Base-by-base conservation (phyloP, 2,329 filamentous ascomycete genomes). In the Helotiales sp. region DNA sequence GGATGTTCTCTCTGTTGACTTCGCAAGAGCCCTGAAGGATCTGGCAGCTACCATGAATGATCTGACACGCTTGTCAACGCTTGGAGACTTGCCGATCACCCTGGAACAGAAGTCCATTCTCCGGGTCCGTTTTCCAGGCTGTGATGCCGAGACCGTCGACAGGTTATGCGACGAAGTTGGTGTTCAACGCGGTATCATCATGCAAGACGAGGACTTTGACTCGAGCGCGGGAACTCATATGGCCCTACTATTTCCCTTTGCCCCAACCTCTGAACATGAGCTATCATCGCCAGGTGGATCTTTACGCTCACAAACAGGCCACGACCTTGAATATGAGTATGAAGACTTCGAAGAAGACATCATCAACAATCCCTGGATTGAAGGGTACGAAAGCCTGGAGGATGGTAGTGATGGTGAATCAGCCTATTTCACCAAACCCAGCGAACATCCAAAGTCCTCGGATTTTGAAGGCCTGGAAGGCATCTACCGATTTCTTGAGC, bases 91-190 rank as follows among this genome's bases (percentile, higher is more conserved):
- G 22, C 93, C 95, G 0, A 87, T 98, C 37, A 84, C 87, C 0
- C 85, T 97, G 61, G 87, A 93, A 72, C 69, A 73, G 63, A 85
- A 86, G 43, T 82, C 85, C 37, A 87, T 87, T 1, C 86, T 87
- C 0, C 89, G 93, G 37, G 89, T 98, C 1, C 90, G 93, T 32
- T 98, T 99, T 75, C 93, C 94, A 0, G 96, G 96, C 2, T 94
- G 96, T 69, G 95, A 98, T 75, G 89, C 89, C 0, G 87, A 90
- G 17, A 92, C 92, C 0, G 91, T 97, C 0, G 93, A 97, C 76
- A 83, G 85, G 2, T 85, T 99, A 0, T 97, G 94, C 77, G 88
- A 93, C 55, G 96, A 99, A 77, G 85, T 97, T 11, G 92, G 91
- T n/a, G 85, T 99, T 7, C 88, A 90, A 69, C 86, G 93, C 62